Evolutionary conservation across 352 stramenopile species (phyloP).

Genomic region (Phytophthora meadii): DNA sequence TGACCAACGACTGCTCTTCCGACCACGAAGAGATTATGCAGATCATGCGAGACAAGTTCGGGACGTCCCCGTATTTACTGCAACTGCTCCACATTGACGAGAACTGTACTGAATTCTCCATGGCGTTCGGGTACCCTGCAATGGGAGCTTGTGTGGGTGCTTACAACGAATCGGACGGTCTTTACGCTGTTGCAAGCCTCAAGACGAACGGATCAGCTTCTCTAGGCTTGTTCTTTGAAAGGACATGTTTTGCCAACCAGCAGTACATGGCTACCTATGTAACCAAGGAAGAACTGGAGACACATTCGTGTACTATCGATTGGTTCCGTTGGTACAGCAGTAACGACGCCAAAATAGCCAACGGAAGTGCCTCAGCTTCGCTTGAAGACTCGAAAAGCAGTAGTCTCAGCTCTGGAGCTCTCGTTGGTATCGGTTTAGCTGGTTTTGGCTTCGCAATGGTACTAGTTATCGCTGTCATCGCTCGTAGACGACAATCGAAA

Average conservation of each 20-base stretch:
- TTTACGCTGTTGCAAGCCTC: conserved; percentile 23
- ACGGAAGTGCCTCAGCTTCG: conserved; percentile 3
- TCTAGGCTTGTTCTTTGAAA: conserved; percentile 17
- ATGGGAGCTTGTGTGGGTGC: conserved; percentile 28
- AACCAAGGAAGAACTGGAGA: conserved; percentile 9
- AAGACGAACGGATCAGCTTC: conserved; percentile 23
- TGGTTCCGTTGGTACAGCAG: conserved; percentile 34
- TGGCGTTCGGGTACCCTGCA: conserved; percentile 27
- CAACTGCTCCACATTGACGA: conserved; percentile 25
- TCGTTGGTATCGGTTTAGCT: conserved; percentile 25
- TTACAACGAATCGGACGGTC: conserved; percentile 32
- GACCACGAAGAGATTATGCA: conserved; percentile 16
- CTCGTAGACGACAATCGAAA: conserved; percentile 15
- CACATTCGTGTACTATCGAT: conserved; percentile 27
- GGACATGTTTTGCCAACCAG: conserved; percentile 24
- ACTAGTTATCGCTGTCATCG: conserved; percentile 4
- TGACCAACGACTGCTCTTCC: conserved; percentile 30
- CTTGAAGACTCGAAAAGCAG: not conserved
- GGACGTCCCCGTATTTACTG: conserved; percentile 31
- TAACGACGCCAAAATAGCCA: conserved; percentile 22
- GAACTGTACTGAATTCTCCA: conserved; percentile 30
- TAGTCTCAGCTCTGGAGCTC: conserved; percentile 16
- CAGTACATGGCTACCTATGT: conserved; percentile 28
- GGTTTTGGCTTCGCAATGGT: conserved; percentile 22
- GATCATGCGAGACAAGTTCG: conserved; percentile 30